phyloP scores from a whole-genome alignment of 2,329 filamentous ascomycete species.

The Pseudogymnoascus sp. region DNA sequence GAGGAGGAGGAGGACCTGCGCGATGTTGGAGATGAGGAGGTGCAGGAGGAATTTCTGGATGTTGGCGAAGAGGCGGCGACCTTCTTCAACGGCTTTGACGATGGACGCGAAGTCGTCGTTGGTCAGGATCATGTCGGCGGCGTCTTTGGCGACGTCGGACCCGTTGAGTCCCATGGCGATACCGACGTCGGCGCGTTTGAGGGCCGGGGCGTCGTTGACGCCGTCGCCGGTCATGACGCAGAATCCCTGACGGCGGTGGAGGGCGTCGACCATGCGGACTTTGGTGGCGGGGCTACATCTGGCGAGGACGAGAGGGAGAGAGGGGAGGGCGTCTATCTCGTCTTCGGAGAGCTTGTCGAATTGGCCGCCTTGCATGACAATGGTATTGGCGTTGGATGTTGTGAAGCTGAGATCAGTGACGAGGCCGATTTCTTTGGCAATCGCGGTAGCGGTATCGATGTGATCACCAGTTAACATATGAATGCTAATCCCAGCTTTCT shows the following conservation, averaged over 20 bases:
- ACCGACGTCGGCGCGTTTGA: conserved; percentile 66
- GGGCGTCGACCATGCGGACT: conserved; percentile 68
- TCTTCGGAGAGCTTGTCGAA: conserved; percentile 56
- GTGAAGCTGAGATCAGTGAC: conserved; percentile 32
- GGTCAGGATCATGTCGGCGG: conserved; percentile 79
- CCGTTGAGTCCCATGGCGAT: conserved; percentile 68
- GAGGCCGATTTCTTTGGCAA: conserved; percentile 58
- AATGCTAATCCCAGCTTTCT: conserved; percentile 53
- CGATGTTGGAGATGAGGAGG: conserved; percentile 61
- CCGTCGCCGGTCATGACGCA: conserved; percentile 71
- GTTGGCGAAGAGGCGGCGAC: conserved; percentile 62
- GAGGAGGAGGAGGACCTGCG: conserved; percentile 60
- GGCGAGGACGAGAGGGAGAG: conserved; percentile 59
- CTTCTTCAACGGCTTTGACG: conserved; percentile 63
- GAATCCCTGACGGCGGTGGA: conserved; percentile 59
- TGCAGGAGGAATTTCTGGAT: conserved; percentile 65
- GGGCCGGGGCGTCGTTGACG: conserved; percentile 65
- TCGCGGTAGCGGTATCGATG: conserved; percentile 58
- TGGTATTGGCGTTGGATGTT: conserved; percentile 15
- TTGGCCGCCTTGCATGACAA: conserved; percentile 52
- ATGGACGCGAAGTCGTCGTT: conserved; percentile 85
- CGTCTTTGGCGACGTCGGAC: conserved; percentile 69
- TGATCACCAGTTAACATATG: conserved; percentile 66
- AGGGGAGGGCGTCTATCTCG: conserved; percentile 53
- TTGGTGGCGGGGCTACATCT: conserved; percentile 64